These are phyloP conservation scores for Monosporascus sp. DNA, from an alignment of 2,329 filamentous ascomycete species.

Conservation along the genomic window DNA sequence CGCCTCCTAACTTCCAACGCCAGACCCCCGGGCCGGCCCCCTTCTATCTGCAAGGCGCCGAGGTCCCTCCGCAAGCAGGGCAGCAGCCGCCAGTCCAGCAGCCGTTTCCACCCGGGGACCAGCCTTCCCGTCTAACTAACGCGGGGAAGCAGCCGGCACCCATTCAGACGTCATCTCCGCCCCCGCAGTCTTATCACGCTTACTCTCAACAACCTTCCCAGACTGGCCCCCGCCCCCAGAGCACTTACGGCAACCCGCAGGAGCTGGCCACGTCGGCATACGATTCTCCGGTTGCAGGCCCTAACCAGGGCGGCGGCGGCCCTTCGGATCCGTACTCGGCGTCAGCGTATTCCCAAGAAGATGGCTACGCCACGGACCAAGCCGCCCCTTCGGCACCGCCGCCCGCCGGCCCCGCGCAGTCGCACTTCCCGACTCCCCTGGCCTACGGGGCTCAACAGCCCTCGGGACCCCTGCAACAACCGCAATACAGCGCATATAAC, in stretches of 20 bases:
- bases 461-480: slow-evolving; percentile 19
- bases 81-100: slow-evolving; percentile 31
- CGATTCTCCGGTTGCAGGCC: slow-evolving; percentile 62
- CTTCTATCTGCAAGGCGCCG: slow-evolving; percentile 61
- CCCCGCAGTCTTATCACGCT: slow-evolving; percentile 44
- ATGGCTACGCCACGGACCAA: slow-evolving; percentile 29
- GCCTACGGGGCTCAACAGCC: slow-evolving; percentile 16
- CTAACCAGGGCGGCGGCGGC: slow-evolving; percentile 33
- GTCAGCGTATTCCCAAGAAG: slow-evolving; percentile 45
- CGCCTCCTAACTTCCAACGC: slow-evolving; percentile 51
- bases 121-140: slow-evolving; percentile 43
- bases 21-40: slow-evolving; percentile 49
- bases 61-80: slow-evolving; percentile 35
- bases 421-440: slow-evolving; percentile 18
- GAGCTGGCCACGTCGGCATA: slow-evolving; percentile 75
- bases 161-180: slow-evolving; percentile 47
- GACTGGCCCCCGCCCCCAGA: slow-evolving; percentile 53
- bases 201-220: slow-evolving; percentile 41
- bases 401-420: slow-evolving; percentile 19
- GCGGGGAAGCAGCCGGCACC: slow-evolving; percentile 44
- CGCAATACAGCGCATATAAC: slow-evolving; percentile 34
- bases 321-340: slow-evolving; percentile 40
- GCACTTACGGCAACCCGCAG: slow-evolving; percentile 67
- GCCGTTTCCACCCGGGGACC: slow-evolving; percentile 48
- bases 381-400: slow-evolving; percentile 24